Evolutionary conservation across 176 grass and related monocot genomes (phyloP).

Genomic region (Aechmea fasciata): DNA sequence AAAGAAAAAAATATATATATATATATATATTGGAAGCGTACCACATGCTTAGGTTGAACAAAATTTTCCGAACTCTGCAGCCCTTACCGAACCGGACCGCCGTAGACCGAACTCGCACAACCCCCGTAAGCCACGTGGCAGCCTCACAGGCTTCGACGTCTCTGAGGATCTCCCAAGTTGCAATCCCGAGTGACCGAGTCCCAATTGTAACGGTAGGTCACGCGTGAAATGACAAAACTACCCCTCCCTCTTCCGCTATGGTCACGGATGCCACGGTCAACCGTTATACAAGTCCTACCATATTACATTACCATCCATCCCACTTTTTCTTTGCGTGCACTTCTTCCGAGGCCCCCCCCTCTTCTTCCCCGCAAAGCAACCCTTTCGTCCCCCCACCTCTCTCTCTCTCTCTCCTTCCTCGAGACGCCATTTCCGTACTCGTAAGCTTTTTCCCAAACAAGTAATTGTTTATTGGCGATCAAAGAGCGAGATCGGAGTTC

Average conservation of each 20-base stretch:
- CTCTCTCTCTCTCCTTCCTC: neutral
- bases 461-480: neutral
- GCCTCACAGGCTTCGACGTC: no score
- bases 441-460: neutral
- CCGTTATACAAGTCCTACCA: neutral
- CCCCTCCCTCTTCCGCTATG: neutral
- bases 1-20: no score
- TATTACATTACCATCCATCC: neutral
- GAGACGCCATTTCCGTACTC: neutral
- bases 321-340: neutral
- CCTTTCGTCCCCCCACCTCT: conserved; percentile 18
- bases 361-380: conserved; percentile 17
- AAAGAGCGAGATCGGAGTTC: no score
- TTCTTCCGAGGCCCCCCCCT: neutral
- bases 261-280: neutral
- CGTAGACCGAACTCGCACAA: no score
- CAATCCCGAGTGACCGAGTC: no score
- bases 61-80: no score
- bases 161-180: no score
- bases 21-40: no score
- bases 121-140: no score
- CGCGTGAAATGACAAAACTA: neutral
- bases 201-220: no score
- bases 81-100: no score
- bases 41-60: no score